Base-by-base conservation (phyloP, 805 yeast genomes). In the Candida xyloterini region DNA sequence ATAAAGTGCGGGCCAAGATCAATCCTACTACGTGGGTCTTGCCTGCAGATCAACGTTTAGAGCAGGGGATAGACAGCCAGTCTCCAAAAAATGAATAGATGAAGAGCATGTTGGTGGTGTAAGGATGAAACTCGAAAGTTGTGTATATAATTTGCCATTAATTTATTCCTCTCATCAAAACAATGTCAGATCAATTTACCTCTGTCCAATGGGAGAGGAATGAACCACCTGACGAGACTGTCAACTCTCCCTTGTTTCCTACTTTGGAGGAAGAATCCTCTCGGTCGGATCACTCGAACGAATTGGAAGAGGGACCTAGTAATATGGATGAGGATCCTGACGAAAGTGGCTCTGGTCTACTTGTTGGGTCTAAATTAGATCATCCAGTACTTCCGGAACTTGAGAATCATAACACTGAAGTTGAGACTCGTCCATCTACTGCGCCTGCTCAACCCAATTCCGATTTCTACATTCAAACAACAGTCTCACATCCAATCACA, bases 11-110 rank as follows among this genome's bases (percentile, higher is more conserved):
- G 57, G 76, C 81, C 18, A 70, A 69, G 42, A 66, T 64, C 33
- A 75, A 75, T 59, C 79, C 75, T 62, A 67, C 72, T 45, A 76
- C 71, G 46, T 87, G 95, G 95, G 73, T 88, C 33, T 68, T 88
- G 48, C 79, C 84, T 2, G 50, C 47, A 27, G 68, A 65, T 24
- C 74, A 72, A 48, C 71, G 84, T 52, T 53, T 65, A 15, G 70
- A 60, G 26, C 59, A 59, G 13, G 82, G 80, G 25, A 50, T 53
- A 21, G 79, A 76, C 43, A 20, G 34, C 3, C 40, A 18, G 23
- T 42, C 47, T 27, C 56, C 56, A 21, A 39, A 13, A 16, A 9
- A 11, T n/a, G 38, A 47, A 15, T 15, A 23, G 14, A 43, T 31
- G 35, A 24, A 31, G 41, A 30, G 28, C 15, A 22, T 26, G 20